Conservation (phyloP, 768 basidiomycete genomes). For the Agaricus sinodeliciosus region DNA sequence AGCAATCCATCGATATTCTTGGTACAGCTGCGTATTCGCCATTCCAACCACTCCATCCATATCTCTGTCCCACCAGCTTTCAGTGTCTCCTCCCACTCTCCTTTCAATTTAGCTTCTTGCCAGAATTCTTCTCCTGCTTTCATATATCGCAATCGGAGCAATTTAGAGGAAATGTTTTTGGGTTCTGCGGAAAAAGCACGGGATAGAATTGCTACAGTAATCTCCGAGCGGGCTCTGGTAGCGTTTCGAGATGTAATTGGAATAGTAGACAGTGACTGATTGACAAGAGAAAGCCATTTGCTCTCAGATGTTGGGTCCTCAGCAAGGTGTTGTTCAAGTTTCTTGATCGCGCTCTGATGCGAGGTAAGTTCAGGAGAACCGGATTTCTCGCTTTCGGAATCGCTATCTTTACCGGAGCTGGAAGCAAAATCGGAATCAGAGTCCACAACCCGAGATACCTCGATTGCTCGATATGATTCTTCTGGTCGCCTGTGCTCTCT, state of each 20-base stretch:
- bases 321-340: slow-evolving; percentile 49
- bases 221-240: slow-evolving; percentile 59
- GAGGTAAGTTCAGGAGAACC: slow-evolving; percentile 34
- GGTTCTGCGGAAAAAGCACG: slow-evolving; percentile 57
- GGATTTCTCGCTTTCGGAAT: slow-evolving; percentile 29
- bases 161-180: slow-evolving; percentile 39
- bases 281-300: slow-evolving; percentile 60
- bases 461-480: slow-evolving; percentile 49
- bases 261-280: slow-evolving; percentile 55
- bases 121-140: slow-evolving; percentile 70
- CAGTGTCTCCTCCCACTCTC: slow-evolving; percentile 70
- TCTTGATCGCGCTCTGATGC: slow-evolving; percentile 52
- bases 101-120: slow-evolving; percentile 43
- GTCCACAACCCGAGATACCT: slow-evolving; percentile 18
- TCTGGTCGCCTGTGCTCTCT: slow-evolving; percentile 21
- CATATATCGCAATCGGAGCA: slow-evolving; percentile 57
- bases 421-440: slow-evolving; percentile 28
- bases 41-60: slow-evolving; percentile 79
- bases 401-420: slow-evolving; percentile 22
- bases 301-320: slow-evolving; percentile 44
- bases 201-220: slow-evolving; percentile 57
- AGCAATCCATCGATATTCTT: slow-evolving; percentile 48
- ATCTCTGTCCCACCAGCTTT: slow-evolving; percentile 46
- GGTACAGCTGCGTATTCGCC: slow-evolving; percentile 48
- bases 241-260: slow-evolving; percentile 65